Evolutionary conservation across 768 basidiomycete species (phyloP), one percentile per base, ranked within the genome.

Genomic region (Boletus edulis): DNA sequence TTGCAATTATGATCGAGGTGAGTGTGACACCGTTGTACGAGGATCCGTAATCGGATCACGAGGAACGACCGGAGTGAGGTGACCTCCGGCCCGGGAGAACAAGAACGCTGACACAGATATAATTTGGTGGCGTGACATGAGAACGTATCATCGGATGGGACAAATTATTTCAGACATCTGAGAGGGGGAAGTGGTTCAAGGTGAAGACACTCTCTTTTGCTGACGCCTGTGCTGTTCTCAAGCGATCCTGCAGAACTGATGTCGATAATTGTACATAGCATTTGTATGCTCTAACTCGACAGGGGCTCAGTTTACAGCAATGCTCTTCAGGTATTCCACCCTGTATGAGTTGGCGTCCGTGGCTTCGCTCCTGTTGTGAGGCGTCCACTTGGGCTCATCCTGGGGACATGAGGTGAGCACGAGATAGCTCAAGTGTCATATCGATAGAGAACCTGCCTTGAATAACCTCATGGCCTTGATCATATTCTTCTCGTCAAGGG

Each of bases 341-440:
- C 92, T 76, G 71, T 79, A 79, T 6, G 76, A 75, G 65, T 91
- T 92, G 20, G 47, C 62, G 39, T 94, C 92, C 0, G 88, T 88
- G 20, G 76, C 76, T 1, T 63, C 52, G 43, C 78, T 74, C 18
- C 92, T 81, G 64, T 88, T 85, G 68, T 91, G 73, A 0, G 93
- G 89, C 1, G 81, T 76, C 94, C 94, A 97, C 69, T 92, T 94
- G 14, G 92, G 93, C 63, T 93, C 91, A 54, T 95, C 92, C 91
- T 95, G 67, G 8, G 11, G 37, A 24, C 8, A 43, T 32, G 32
- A 38, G 29, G 49, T 52, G 41, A 55, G 20, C 32, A 22, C 9
- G 32, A 15, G 29, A 51, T 29, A 20, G 42, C 41, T 3, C 17
- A 10, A 8, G 18, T 10, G 35, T 32, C 14, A 17, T 41, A 27